These are phyloP conservation scores for Nicotiana tomentosiformis DNA, from an alignment of 257 asterid genomes.

Conservation along the genomic window DNA sequence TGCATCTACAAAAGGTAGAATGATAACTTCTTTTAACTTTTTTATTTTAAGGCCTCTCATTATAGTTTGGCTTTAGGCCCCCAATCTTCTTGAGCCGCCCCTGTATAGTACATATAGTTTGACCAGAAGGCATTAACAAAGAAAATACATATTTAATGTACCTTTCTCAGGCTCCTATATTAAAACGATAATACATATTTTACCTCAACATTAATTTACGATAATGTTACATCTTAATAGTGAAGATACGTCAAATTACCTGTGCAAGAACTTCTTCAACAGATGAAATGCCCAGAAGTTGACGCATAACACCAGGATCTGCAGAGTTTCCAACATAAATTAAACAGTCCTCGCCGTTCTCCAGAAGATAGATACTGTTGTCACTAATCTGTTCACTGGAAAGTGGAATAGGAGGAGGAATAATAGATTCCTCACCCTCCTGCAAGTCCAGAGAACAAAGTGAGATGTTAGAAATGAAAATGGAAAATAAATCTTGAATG, in stretches of 20 bases:
- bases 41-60: too few species aligned
- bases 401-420: conserved; percentile 72
- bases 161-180: too few species aligned
- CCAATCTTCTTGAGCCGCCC: too few species aligned
- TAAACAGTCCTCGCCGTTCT: conserved; percentile 89
- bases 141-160: too few species aligned
- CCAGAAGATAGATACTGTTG: conserved; percentile 87
- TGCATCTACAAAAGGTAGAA: too few species aligned
- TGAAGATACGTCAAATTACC: conserved; percentile 29
- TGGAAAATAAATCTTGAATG: neutral
- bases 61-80: too few species aligned
- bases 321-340: conserved; percentile 69
- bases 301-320: conserved; percentile 37
- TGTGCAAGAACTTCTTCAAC: conserved; percentile 68
- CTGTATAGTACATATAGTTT: too few species aligned
- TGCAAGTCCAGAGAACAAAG: conserved; percentile 24
- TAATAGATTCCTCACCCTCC: conserved; percentile 58
- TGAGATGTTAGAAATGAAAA: neutral
- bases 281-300: conserved; percentile 69
- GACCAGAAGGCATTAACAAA: too few species aligned
- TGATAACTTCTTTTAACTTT: too few species aligned
- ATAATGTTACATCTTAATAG: neutral
- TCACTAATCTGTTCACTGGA: conserved; percentile 63
- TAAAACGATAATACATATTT: too few species aligned
- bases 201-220: too few species aligned